These are phyloP conservation scores for Nannizzia gypsea DNA, from an alignment of 2,329 filamentous ascomycete genomes.

Conservation along the genomic window DNA sequence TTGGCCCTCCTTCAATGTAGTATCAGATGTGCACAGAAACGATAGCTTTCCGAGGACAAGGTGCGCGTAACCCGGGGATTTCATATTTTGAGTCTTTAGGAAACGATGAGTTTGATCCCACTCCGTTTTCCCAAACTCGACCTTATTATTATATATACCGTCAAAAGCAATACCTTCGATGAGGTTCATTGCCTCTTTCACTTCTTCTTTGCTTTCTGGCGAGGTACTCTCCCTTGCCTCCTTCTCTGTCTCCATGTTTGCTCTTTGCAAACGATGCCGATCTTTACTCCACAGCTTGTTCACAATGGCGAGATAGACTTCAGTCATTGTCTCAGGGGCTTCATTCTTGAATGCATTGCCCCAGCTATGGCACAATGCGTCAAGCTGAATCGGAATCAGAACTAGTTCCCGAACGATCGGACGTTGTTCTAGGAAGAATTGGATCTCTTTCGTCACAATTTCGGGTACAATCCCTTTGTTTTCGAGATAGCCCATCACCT, in stretches of 20 bases:
- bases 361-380: constrained; percentile 35
- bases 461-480: constrained; percentile 6
- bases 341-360: constrained; percentile 7
- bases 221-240: not conserved
- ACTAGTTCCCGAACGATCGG: constrained; percentile 27
- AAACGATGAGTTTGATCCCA: not conserved
- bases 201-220: constrained; percentile 7
- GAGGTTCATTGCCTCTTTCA: constrained; percentile 15
- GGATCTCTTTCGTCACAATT: constrained; percentile 17
- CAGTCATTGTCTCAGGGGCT: constrained; percentile 2
- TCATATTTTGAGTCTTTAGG: not conserved
- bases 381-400: constrained; percentile 36
- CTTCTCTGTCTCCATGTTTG: not conserved
- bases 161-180: constrained; percentile 28
- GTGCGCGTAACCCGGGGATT: not conserved
- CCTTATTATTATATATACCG: constrained; percentile 24
- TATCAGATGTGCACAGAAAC: constrained; percentile 22
- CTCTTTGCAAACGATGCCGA: constrained; percentile 11
- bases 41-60: constrained; percentile 20
- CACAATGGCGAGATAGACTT: constrained; percentile 21
- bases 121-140: constrained; percentile 22
- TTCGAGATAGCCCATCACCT: constrained; percentile 27
- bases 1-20: constrained; percentile 12
- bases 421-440: constrained; percentile 25
- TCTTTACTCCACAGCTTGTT: constrained; percentile 7